Evolutionary conservation across 2,329 filamentous ascomycete species (phyloP), one percentile per base, ranked within the genome.

Genomic region (Clonostachys sp.): DNA sequence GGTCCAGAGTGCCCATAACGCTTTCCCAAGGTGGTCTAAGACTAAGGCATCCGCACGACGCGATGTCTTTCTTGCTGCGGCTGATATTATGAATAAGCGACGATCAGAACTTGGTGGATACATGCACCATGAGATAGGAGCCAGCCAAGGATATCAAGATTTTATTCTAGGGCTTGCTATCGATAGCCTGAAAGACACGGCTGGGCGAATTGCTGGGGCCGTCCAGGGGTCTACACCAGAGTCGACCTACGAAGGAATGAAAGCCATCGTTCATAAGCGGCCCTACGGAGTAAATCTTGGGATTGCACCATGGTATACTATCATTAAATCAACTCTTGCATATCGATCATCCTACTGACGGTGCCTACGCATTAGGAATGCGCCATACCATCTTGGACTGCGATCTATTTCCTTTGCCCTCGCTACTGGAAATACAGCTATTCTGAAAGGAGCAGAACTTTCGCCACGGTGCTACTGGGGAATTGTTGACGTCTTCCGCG

Each of bases 381-480:
- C 46, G 12, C 46, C 46, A n/a, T 44, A 48, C n/a, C n/a, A 18
- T 20, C 34, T 48, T n/a, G 46, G 41, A 12, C 13, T 48, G 18
- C n/a, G 46, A 34, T 38, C 46, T 16, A 24, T 44, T 5, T 12
- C 34, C 17, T 48, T 38, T n/a, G 41, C 46, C 18, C 24, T 91
- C 5, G 89, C 88, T 2, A 81, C 79, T 1, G 86, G 86, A 17
- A 89, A 89, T 63, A 87, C 86, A 0, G 75, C 77, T 34, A 72
- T 90, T 14, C 66, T 89, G 49, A 89, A 89, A 61, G 83, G 78
- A 9, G 79, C 81, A 7, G 86, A 89, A 61, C 61, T 81, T 13
- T 77, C 78, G 5, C 86, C 86, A 1, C 76, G 77, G 44, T 78
- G 72, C 39, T 79, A 80, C 58, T 81, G 77, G 70, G 74, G 72